Base-by-base conservation (phyloP, 2,329 filamentous ascomycete genomes). In the Colletotrichum somersetense region DNA sequence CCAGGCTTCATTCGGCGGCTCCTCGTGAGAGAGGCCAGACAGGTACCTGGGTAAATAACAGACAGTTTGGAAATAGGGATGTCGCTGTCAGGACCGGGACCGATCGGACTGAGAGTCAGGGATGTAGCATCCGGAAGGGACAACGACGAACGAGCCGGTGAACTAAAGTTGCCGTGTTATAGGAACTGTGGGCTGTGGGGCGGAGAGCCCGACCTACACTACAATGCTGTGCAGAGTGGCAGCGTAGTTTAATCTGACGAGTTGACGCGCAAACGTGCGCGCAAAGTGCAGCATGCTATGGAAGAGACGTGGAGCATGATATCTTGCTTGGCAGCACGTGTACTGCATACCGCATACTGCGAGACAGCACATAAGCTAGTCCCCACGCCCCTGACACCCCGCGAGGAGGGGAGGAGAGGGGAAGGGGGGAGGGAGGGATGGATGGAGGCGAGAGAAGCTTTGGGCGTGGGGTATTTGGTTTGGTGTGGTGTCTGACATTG, bases 61-160 rank as follows among this genome's bases (percentile, higher is more conserved):
- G 38, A 38, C 7, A 20, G 12, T 8, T 16, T 30, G 8, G 52
- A 55, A 20, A 58, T 48, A 61, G 69, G 53, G 68, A 68, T 68
- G 57, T 35, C 64, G 68, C 26, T 71, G 68, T 50, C 40, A 62
- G 50, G 64, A 44, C 38, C 62, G 35, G 62, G 3, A 20, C 26
- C 11, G 50, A 6, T 26, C n/a, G 44, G 35, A 8, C n/a, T 6
- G 20, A 11, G 12, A 10, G 56, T n/a, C 46, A 62, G 61, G 61
- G 61, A 58, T 57, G 50, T 20, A 62, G 44, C 40, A 62, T 52
- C 23, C 46, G 64, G 68, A 58, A 67, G 64, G 62, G 57, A 62
- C 30, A 50, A 56, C 44, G 38, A 62, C 62, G 26, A 55, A 53
- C 53, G 26, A 67, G 65, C 65, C 40, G 58, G 30, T 14, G 48